Evolutionary conservation across 1,284 basidiomycete genomes (phyloP), one percentile per base, ranked within the genome.

Genomic region (Porodaedalea pini): DNA sequence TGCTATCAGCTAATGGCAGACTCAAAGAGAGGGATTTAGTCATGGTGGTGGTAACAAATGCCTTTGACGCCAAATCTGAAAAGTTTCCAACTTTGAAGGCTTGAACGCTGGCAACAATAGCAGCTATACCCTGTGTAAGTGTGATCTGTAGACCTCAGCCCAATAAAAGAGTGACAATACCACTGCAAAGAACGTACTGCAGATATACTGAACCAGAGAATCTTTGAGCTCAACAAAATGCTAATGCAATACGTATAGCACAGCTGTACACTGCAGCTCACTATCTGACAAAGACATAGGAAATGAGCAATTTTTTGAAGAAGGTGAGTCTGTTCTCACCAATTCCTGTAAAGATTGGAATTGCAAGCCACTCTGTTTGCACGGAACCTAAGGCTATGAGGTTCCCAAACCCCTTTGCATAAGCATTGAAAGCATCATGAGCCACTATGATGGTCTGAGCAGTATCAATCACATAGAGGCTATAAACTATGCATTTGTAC

Each of bases 351-450:
- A 51, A 17, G 23, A 51, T 36, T 15, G 49, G 49, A 21, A 36
- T 39, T 6, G 49, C 19, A 5, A 51, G 49, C 49, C 31, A 39
- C 13, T 23, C 29, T 10, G 32, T 19, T 34, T 51, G 49, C 17
- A 51, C 32, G n/a, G n/a, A 23, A 51, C 19, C 49, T 8, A 51
- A 23, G 13, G 19, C 19, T 15, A 15, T 21, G 3, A 7, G 13
- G 43, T 70, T 56, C 0, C 68, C 69, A 61, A 69, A 71, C 0
- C 66, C 66, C 11, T 41, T 45, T 1, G 61, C 69, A n/a, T 68
- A 66, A 5, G 53, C 60, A 15, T 52, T 37, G 32, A 66, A 67
- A 11, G 65, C 65, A 50, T 67, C 69, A 47, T 62, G 62, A 0
- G 63, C 63, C 3, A 64, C 40, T 11, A 71, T 23, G 7, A 64